Base-by-base conservation (phyloP, 2,329 filamentous ascomycete genomes). In the Teratosphaeria pseudoeucalypti region DNA sequence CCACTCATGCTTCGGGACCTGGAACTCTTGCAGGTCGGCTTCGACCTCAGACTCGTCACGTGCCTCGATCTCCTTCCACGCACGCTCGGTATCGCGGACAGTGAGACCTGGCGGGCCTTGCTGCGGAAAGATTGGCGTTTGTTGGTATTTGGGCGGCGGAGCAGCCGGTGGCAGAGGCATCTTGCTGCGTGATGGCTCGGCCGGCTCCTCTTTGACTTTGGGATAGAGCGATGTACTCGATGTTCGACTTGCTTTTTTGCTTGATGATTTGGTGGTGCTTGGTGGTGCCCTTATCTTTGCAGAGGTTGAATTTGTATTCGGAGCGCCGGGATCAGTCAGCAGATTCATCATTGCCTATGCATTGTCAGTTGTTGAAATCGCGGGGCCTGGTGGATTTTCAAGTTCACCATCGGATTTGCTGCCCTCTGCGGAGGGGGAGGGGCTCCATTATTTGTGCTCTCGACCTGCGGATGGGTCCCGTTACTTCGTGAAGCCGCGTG, bases 331-430 rank as follows among this genome's bases (percentile, higher is more conserved):
- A 65, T 84, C 91, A 3, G 90, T 92, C 52, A 97, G 85, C 61
- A 97, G 95, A 72, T 92, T 96, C 65, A 90, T 94, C 70, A 97
- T 94, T 5, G 92, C 94, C 92, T 49, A 6, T 49, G n/a, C 5
- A 49, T 96, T 96, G 57, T 92, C 88, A 72, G 95, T 89, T 60
- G 87, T 86, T 49, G 86, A 81, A 72, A 91, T 85, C 23, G 66
- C 63, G 26, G 74, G 69, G 52, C 71, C 49, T 26, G 56, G 47
- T 54, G 14, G 57, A 55, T 23, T 23, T 3, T 19, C 43, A 49
- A 49, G 47, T 16, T 47, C 55, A 47, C 34, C 39, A 39, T 39
- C 26, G 34, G 34, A 27, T 47, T 29, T 27, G 55, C 34, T 57
- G 34, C 34, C 9, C 19, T n/a, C n/a, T 34, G 70, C 60, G 74